Evolutionary conservation across 2,329 filamentous ascomycete genomes (phyloP).

Genomic region (Monosporascus sp.): DNA sequence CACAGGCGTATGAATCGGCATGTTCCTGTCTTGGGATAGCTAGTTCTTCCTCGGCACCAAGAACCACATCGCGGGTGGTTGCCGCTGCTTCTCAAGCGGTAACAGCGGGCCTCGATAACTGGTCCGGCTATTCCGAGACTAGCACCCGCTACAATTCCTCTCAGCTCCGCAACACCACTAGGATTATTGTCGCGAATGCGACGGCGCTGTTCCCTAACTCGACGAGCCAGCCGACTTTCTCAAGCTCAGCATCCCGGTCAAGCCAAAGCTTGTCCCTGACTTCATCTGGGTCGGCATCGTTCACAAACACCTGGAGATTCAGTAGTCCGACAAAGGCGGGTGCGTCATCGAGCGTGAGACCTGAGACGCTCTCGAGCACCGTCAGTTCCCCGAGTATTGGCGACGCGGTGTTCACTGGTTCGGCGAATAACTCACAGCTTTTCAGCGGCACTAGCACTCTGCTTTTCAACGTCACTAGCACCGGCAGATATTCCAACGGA

Average conservation of each 20-base stretch:
- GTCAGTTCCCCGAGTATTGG: not conserved
- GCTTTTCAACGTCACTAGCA: not conserved
- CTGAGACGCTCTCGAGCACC: not conserved
- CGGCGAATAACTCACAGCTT: not conserved
- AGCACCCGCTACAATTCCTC: not conserved
- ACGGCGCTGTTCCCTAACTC: slow-evolving; percentile 9
- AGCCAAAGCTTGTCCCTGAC: not conserved
- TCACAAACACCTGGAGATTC: not conserved
- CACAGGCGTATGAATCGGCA: slow-evolving; percentile 13
- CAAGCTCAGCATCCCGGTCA: not conserved
- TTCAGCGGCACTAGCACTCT: not conserved
- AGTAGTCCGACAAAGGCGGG: slow-evolving; percentile 1
- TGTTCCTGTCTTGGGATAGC: slow-evolving; percentile 15
- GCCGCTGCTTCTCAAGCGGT: slow-evolving; percentile 3
- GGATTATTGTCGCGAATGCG: not conserved
- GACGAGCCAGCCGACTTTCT: slow-evolving; percentile 3
- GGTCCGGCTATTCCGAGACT: not conserved
- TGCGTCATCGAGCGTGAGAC: not conserved
- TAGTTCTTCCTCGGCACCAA: not conserved
- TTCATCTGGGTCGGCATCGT: not conserved
- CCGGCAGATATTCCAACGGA: not conserved
- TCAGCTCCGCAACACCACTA: slow-evolving; percentile 3
- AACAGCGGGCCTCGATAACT: slow-evolving; percentile 3
- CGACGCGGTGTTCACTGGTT: slow-evolving; percentile 3
- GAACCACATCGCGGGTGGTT: slow-evolving; percentile 3